Percentiles rank a stretch among this genome's conserved stretches.
Evolutionary conservation across 2,329 filamentous ascomycete species (phyloP).

Genomic region (Fusarium sp.): DNA sequence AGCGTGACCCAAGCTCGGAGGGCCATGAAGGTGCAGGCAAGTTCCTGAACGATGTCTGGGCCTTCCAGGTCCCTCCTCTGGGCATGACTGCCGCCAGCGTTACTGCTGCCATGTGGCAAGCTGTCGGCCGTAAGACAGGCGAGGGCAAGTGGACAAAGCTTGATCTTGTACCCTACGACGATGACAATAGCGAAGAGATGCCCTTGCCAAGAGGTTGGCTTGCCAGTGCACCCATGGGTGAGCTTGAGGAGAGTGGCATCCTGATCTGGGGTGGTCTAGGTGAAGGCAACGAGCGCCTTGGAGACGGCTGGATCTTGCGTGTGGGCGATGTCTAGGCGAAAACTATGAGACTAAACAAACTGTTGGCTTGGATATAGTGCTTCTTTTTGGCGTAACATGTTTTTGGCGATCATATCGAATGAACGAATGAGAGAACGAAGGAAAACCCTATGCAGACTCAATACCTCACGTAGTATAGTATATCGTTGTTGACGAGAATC

Average conservation of each 20-base stretch:
- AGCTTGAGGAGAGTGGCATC: conserved; percentile 69
- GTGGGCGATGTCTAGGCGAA: conserved; percentile 51
- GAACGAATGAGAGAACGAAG: conserved; percentile 18
- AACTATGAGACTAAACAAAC: not conserved
- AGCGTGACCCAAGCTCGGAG: conserved; percentile 60
- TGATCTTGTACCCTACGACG: conserved; percentile 60
- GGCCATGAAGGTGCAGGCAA: conserved; percentile 64
- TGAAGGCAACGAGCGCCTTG: conserved; percentile 61
- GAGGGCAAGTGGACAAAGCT: conserved; percentile 70
- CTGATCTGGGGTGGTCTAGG: conserved; percentile 70
- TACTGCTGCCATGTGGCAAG: conserved; percentile 65
- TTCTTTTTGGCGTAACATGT: conserved; percentile 26
- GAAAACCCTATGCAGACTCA: conserved; percentile 1
- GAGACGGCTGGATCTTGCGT: conserved; percentile 73
- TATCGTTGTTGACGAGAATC: conserved; percentile 30
- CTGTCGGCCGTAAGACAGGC: conserved; percentile 63
- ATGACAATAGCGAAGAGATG: conserved; percentile 60
- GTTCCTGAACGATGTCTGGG: conserved; percentile 72
- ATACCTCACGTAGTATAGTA: conserved; percentile 19
- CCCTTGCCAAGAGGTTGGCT: conserved; percentile 68
- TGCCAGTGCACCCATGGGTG: conserved; percentile 65
- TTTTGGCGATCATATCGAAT: conserved; percentile 24
- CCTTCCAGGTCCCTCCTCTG: conserved; percentile 68
- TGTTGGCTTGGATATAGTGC: conserved; percentile 10
- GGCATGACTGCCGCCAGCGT: conserved; percentile 66